Percentiles rank a stretch among this genome's conserved stretches.
These are phyloP conservation scores for Aspergillus biplanus DNA, from an alignment of 495 filamentous ascomycete genomes.

Conservation along the genomic window DNA sequence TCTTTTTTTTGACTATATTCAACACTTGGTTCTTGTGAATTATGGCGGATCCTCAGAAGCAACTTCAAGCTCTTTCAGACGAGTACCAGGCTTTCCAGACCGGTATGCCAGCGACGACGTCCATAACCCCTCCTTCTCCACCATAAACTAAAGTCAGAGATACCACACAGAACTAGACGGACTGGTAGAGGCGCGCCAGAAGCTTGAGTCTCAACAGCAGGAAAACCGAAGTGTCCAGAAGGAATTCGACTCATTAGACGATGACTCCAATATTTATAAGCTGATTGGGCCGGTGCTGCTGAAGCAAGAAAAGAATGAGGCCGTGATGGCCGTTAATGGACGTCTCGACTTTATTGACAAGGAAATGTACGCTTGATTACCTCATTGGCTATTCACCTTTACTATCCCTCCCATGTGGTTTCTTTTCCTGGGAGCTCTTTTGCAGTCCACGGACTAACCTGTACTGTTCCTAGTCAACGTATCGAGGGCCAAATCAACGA, in stretches of 20 bases:
- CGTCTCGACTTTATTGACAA: conserved; percentile 90
- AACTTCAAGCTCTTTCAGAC: conserved; percentile 80
- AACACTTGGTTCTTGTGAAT: not conserved
- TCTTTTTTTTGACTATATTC: not conserved
- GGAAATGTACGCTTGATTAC: conserved; percentile 71
- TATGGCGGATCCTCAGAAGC: conserved; percentile 62
- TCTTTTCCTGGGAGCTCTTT: too few relatives aligned
- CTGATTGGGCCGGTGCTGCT: conserved; percentile 88
- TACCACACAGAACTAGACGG: conserved; percentile 71
- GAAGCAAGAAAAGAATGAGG: conserved; percentile 91
- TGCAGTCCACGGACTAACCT: conserved; percentile 4
- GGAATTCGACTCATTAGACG: conserved; percentile 81
- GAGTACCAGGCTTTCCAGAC: conserved; percentile 86
- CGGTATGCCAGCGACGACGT: conserved; percentile 49
- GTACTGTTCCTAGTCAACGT: conserved; percentile 61
- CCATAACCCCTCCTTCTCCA: not conserved
- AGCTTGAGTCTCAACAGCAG: conserved; percentile 89
- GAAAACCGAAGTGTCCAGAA: conserved; percentile 90
- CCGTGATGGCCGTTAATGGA: conserved; percentile 84
- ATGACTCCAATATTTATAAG: conserved; percentile 91
- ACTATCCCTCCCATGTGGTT: not conserved
- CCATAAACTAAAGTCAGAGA: not conserved
- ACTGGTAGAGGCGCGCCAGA: conserved; percentile 79
- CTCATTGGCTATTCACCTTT: not conserved
- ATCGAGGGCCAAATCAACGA: conserved; percentile 81